Evolutionary conservation across 108 stramenopile species (phyloP), one percentile per base, ranked within the genome.

Genomic region (Cyclotella choctawhatcheeana): DNA sequence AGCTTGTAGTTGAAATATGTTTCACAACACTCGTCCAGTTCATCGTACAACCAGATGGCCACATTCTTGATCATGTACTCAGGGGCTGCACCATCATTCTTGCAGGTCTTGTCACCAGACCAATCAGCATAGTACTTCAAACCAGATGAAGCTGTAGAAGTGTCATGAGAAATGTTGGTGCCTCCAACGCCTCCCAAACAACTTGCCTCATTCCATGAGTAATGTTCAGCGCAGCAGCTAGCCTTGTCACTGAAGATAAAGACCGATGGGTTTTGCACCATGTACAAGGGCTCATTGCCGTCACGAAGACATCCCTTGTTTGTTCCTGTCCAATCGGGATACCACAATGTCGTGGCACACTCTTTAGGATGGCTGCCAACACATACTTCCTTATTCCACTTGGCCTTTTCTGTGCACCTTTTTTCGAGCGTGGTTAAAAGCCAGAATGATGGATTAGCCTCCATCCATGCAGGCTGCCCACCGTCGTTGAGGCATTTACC

Each of bases 401-500:
- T 5, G 20, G 48, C 45, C 45, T 64, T 26, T 30, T 64, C 26
- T 12, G 7, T 48, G 63, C 59, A 60, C 12, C 59, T 37, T 5
- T n/a, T 20, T 14, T 12, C 59, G 8, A 60, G 35, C 2, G 33
- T 60, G 17, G 59, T 18, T 17, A 60, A 60, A 7, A 37, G 22
- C 26, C 29, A 60, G 21, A 2, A 3, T 5, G 18, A 8, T 3
- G 59, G 59, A 60, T 20, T 60, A 5, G 32, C 33, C 3, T 24
- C 34, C 59, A 60, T 60, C 26, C 29, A 60, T 4, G 59, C 34
- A 20, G 59, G 59, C 8, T 60, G 59, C 21, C 12, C 2, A 14
- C 59, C 59, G 37, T 60, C 59, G 59, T 37, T 37, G 3, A 60
- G 34, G 35, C 59, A 60, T 18, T 12, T 7, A 5, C 59, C 59